Evolutionary conservation across 257 asterid genomes (phyloP).

Genomic region (Salvia splendens): DNA sequence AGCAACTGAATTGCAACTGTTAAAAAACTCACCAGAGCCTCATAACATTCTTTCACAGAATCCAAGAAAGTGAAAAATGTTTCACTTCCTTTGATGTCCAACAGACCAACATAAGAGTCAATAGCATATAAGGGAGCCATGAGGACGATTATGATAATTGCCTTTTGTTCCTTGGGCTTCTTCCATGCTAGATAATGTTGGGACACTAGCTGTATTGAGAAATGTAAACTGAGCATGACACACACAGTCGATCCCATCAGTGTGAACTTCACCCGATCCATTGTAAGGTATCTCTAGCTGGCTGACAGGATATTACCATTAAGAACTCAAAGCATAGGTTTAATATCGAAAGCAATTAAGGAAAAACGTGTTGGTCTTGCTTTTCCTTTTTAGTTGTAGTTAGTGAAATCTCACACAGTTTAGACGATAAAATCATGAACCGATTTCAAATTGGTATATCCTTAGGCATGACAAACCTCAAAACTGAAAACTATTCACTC

Average conservation of each 20-base stretch:
- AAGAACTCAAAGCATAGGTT: conserved; percentile 26
- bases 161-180: conserved; percentile 97
- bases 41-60: conserved; percentile 91
- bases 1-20: background rate
- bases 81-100: conserved; percentile 80
- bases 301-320: conserved; percentile 10
- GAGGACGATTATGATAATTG: conserved; percentile 77
- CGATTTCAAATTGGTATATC: background rate
- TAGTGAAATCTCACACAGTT: no score
- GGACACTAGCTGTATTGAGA: conserved; percentile 75
- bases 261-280: conserved; percentile 72
- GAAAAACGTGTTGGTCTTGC: background rate
- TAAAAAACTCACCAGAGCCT: conserved; percentile 72
- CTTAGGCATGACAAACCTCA: conserved; percentile 4
- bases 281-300: conserved; percentile 31
- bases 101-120: conserved; percentile 74
- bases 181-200: conserved; percentile 81
- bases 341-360: background rate
- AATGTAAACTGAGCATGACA: conserved; percentile 74
- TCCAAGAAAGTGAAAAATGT: conserved; percentile 93
- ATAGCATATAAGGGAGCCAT: conserved; percentile 95
- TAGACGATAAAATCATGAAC: background rate
- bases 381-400: no score
- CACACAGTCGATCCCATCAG: conserved; percentile 71
- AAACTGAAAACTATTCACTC: background rate